Evolutionary conservation across 441 rosid species (phyloP).

Genomic region (Aquilaria agallochum): DNA sequence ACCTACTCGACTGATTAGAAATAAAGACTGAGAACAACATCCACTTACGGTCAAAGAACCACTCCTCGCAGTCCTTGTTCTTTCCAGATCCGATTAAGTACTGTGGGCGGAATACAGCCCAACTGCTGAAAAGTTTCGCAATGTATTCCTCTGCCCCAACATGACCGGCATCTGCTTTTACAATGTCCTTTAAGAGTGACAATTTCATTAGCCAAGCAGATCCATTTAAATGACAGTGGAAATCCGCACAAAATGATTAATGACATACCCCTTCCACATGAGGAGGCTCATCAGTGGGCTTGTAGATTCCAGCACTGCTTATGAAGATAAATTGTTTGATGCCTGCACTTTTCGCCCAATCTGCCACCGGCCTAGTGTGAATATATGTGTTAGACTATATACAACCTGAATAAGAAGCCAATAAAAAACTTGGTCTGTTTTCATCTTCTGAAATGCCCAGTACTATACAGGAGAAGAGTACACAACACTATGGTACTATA

Average conservation of each 20-base stretch:
- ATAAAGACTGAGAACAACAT: neutral
- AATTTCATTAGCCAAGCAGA: constrained; percentile 1
- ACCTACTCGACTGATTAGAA: neutral
- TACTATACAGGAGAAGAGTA: neutral
- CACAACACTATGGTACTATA: no score
- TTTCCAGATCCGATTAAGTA: constrained; percentile 97
- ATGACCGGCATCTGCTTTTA: constrained; percentile 80
- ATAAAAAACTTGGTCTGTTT: no score
- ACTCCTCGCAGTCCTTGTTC: constrained; percentile 97
- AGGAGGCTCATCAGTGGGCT: constrained; percentile 85
- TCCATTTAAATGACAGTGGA: neutral
- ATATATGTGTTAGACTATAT: neutral
- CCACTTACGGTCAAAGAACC: constrained; percentile 88
- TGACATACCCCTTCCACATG: constrained; percentile 82
- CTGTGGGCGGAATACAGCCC: constrained; percentile 85
- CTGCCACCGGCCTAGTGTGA: constrained; percentile 65
- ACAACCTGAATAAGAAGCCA: neutral
- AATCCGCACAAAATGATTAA: neutral
- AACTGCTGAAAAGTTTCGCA: constrained; percentile 49
- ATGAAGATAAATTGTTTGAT: constrained; percentile 82
- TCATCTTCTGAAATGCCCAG: no score
- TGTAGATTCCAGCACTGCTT: constrained; percentile 94
- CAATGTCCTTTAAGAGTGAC: constrained; percentile 50
- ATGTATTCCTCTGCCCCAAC: constrained; percentile 82
- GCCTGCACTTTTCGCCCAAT: constrained; percentile 83